These are phyloP conservation scores for Aspergillus calidoustus DNA, from an alignment of 2,329 filamentous ascomycete genomes.

Conservation along the genomic window DNA sequence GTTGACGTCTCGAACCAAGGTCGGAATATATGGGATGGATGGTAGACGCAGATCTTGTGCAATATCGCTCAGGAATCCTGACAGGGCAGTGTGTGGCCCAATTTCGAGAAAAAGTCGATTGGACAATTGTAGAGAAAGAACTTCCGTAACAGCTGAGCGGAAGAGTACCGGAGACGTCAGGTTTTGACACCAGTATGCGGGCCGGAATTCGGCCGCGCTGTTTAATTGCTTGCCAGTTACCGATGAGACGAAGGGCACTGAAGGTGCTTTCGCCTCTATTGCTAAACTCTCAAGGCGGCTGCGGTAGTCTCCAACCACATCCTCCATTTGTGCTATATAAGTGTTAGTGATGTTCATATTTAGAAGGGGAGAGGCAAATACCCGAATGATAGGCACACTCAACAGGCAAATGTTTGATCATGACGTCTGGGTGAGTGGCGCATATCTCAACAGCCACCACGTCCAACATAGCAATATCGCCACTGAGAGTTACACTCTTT, in stretches of 20 bases:
- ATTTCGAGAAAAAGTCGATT: conserved; percentile 35
- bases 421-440: neutral
- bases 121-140: conserved; percentile 10
- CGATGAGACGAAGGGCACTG: conserved; percentile 21
- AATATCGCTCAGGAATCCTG: conserved; percentile 34
- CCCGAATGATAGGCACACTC: conserved; percentile 11
- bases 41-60: neutral
- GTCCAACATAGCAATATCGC: neutral
- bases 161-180: conserved; percentile 29
- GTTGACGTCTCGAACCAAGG: neutral
- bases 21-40: conserved; percentile 4
- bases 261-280: neutral
- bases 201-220: neutral
- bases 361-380: neutral
- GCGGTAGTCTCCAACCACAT: neutral
- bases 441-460: neutral
- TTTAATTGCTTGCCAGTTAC: conserved; percentile 12
- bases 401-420: neutral
- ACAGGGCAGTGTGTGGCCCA: conserved; percentile 44
- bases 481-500: conserved; percentile 1
- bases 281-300: neutral
- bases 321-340: neutral
- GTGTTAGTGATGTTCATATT: neutral
- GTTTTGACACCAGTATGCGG: conserved; percentile 29
- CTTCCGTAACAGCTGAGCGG: conserved; percentile 12